phyloP scores from a whole-genome alignment of 2,329 filamentous ascomycete species.

The Aspergillus sp. region DNA sequence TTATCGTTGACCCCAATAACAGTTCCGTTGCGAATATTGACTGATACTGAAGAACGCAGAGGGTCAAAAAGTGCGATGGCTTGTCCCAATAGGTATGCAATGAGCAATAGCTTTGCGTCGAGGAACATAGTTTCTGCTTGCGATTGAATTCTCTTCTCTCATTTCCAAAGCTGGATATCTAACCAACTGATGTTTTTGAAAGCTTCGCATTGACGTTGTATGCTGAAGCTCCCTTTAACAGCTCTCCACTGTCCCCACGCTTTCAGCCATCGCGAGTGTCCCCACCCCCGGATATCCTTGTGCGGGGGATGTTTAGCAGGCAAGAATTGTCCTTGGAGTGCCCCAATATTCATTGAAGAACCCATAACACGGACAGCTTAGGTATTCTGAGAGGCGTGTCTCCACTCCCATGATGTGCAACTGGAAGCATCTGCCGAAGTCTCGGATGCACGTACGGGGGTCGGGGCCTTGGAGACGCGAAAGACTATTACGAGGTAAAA shows the following conservation, averaged over 20 bases:
- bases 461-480: no score
- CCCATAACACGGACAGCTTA: neutral
- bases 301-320: neutral
- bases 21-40: neutral
- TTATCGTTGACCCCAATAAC: neutral
- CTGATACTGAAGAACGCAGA: neutral
- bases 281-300: neutral
- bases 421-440: neutral
- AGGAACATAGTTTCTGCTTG: no score
- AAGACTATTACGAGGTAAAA: no score
- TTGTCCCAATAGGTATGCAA: neutral
- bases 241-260: slow-evolving; percentile 1
- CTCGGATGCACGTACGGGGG: no score
- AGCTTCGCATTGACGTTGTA: neutral
- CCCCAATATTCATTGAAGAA: neutral
- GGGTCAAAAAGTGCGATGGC: neutral
- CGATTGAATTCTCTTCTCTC: no score
- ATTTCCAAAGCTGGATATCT: no score
- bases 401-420: neutral
- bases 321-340: no score
- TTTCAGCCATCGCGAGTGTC: neutral
- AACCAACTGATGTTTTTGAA: no score
- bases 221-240: neutral
- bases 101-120: neutral
- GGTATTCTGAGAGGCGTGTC: no score